These are phyloP conservation scores for Fraxinus anomala DNA, from an alignment of 257 asterid genomes.

Conservation along the genomic window DNA sequence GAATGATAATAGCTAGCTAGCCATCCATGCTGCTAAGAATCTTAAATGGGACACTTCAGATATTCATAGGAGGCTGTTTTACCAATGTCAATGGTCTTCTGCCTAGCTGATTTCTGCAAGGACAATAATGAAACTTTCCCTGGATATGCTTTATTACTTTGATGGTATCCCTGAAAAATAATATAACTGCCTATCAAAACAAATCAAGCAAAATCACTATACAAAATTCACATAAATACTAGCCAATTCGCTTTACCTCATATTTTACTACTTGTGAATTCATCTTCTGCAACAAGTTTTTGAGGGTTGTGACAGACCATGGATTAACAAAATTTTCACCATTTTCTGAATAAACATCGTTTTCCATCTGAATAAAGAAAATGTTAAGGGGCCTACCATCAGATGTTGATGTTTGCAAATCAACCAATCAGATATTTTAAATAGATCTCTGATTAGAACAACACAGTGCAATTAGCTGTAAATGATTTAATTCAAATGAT, in stretches of 20 bases:
- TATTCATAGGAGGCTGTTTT: conserved; percentile 16
- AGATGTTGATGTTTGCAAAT: conserved; percentile 7
- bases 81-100: conserved; percentile 81
- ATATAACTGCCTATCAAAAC: neutral
- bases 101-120: conserved; percentile 72
- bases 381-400: conserved; percentile 26
- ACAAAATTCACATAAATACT: neutral
- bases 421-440: neutral
- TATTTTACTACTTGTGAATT: conserved; percentile 39
- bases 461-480: neutral
- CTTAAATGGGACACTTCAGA: conserved; percentile 7
- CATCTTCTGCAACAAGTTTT: conserved; percentile 39
- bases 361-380: conserved; percentile 46
- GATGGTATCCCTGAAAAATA: neutral
- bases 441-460: conserved; percentile 11
- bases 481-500: conserved; percentile 15
- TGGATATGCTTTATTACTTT: conserved; percentile 59
- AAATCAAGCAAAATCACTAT: neutral
- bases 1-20: conserved; percentile 2
- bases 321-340: conserved; percentile 62
- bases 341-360: conserved; percentile 35
- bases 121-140: conserved; percentile 78
- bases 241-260: conserved; percentile 34
- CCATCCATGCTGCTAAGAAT: neutral
- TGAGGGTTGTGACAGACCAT: conserved; percentile 60